Base-by-base conservation (phyloP, 192 early-diverging fungal genomes). In the Podila epicladia region DNA sequence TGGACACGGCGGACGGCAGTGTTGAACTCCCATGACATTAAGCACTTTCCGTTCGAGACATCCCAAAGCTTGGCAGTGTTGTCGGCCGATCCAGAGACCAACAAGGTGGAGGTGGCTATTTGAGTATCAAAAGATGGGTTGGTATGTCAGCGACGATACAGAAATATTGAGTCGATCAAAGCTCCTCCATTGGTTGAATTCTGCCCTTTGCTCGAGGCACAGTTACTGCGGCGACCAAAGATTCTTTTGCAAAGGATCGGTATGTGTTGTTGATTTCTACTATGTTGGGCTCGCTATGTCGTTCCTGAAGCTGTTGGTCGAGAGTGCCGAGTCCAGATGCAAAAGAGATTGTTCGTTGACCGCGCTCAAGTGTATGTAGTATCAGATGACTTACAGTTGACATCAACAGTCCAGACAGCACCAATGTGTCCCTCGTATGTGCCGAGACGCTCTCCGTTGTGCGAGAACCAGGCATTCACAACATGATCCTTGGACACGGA, bases 371-470 rank as follows among this genome's bases (percentile, higher is more conserved):
- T 22, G 11, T n/a, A 5, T 22, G 22, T 15, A 19, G 35, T 37
- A 45, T 12, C 41, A 64, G 48, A 19, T 17, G 17, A 78, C 64
- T 68, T 85, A 92, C 94, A 90, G 84, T 95, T 96, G 73, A 97
- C 90, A 87, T 96, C 97, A 26, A 98, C 91, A 29, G 95, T 92
- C 98, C 98, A 99, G 67, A 98, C 88, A 65, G 96, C 87, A 76
- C 98, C 98, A 80, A 90, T 82, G 83, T 99, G 98, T 31, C 98
- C 98, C 55, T 93, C 86, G 75, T 94, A 96, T 48, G 92, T 95
- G 50, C 98, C 98, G 37, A 99, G 87, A 55, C 96, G 92, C 88
- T 99, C 98, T 69, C 98, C 98, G 82, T 97, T 99, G 86, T 96
- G 94, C 55, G 97, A 94, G 79, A 93, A 98, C 98, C 98, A 99